Conservation (phyloP, 2,329 filamentous ascomycete species). For the Penicillium sumatraense region DNA sequence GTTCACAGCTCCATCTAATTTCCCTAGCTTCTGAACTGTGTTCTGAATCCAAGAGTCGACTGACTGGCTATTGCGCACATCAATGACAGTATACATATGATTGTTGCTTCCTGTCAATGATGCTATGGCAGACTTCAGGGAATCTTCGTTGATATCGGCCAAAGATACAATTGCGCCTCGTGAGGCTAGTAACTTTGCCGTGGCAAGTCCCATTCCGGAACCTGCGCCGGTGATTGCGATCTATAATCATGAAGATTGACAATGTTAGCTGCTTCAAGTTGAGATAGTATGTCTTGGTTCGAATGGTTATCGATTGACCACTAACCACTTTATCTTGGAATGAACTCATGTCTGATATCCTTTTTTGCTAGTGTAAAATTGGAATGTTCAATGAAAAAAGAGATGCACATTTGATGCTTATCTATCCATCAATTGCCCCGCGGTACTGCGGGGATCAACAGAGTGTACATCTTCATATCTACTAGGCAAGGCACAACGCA, state of each 20-base stretch:
- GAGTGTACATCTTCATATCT: too few relatives aligned
- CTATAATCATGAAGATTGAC: background rate
- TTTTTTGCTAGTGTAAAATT: too few relatives aligned
- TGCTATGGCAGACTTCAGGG: constrained; percentile 35
- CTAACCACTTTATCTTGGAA: constrained; percentile 14
- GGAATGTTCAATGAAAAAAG: too few relatives aligned
- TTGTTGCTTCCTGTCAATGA: constrained; percentile 9
- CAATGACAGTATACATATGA: constrained; percentile 21
- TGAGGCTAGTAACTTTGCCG: constrained; percentile 13
- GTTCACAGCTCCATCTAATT: constrained; percentile 43
- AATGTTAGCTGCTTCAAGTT: background rate
- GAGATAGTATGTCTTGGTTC: background rate
- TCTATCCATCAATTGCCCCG: too few relatives aligned
- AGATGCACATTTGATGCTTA: too few relatives aligned
- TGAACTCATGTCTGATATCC: too few relatives aligned
- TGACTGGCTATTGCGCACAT: constrained; percentile 31
- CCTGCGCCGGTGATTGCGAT: constrained; percentile 19
- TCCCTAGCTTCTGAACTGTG: constrained; percentile 36
- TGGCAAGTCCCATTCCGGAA: constrained; percentile 18
- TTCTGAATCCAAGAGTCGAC: constrained; percentile 41
- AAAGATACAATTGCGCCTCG: constrained; percentile 42
- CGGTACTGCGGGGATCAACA: too few relatives aligned
- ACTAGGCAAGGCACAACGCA: too few relatives aligned
- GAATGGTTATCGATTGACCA: too few relatives aligned
- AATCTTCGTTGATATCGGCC: constrained; percentile 48